Percentiles rank a stretch among this genome's conserved stretches.
phyloP scores from a whole-genome alignment of 768 basidiomycete genomes.

The Leccinum subgranulosum region DNA sequence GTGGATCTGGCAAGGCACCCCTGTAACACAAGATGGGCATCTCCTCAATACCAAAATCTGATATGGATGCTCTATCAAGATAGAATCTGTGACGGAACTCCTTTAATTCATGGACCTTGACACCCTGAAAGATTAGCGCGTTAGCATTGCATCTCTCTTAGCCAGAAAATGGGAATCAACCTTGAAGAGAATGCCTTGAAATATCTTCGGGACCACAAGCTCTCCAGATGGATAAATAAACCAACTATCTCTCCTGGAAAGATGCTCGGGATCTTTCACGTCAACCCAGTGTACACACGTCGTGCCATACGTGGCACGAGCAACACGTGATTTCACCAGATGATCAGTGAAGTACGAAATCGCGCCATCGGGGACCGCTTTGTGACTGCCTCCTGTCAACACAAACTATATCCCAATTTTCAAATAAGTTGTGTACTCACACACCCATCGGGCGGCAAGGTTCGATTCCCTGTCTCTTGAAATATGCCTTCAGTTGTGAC shows the following conservation, averaged over 20 bases:
- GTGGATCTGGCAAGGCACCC: conserved; percentile 4
- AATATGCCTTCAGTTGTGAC: conserved; percentile 36
- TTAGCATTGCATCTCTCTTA: neutral
- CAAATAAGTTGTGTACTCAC: conserved; percentile 34
- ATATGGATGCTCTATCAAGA: neutral
- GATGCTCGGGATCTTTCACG: conserved; percentile 5
- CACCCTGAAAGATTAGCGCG: neutral
- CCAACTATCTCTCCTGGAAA: conserved; percentile 9
- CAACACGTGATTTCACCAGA: conserved; percentile 43
- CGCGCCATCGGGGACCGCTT: conserved; percentile 51
- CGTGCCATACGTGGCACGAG: conserved; percentile 52
- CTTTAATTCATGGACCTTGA: conserved; percentile 3
- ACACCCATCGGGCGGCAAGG: conserved; percentile 45
- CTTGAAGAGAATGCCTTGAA: conserved; percentile 6
- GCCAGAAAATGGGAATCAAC: neutral
- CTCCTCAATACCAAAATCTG: conserved; percentile 1
- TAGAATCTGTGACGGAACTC: conserved; percentile 16
- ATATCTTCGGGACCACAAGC: conserved; percentile 2
- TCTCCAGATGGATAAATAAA: neutral
- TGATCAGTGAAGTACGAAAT: conserved; percentile 38
- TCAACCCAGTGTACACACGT: conserved; percentile 32
- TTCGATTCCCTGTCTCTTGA: conserved; percentile 35
- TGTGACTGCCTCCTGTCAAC: conserved; percentile 18
- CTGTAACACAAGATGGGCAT: conserved; percentile 12
- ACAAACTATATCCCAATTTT: neutral